These are phyloP conservation scores for Naumovozyma castellii DNA, from an alignment of 805 yeast species.

Conservation along the genomic window DNA sequence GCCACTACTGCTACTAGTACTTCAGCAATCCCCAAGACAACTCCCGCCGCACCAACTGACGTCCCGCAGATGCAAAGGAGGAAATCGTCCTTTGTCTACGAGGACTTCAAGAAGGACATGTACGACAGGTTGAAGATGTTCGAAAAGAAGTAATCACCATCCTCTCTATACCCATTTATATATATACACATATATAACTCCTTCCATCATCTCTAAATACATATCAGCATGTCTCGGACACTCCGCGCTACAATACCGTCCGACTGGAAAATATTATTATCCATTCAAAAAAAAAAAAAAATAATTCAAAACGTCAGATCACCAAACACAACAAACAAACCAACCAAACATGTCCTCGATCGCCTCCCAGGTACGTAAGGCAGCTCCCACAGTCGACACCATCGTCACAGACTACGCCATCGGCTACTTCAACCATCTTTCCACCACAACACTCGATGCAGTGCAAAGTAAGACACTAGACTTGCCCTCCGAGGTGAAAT, in stretches of 20 bases:
- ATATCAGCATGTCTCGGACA: no score
- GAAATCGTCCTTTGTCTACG: conserved; percentile 23
- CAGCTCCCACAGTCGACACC: conserved; percentile 78
- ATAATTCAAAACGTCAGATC: no score
- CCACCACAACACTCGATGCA: conserved; percentile 69
- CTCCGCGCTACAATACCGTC: no score
- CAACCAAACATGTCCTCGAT: conserved; percentile 32
- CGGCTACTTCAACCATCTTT: conserved; percentile 79
- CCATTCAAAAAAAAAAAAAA: no score
- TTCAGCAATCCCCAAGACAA: conserved; percentile 1
- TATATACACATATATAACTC: no score
- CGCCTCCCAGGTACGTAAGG: conserved; percentile 63
- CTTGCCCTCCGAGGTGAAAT: conserved; percentile 56
- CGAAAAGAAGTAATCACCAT: conserved; percentile 4
- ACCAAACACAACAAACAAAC: no score
- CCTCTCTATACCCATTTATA: neutral
- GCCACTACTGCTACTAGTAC: neutral
- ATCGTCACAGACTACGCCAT: conserved; percentile 81
- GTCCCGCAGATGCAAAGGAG: conserved; percentile 10
- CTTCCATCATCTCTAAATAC: no score
- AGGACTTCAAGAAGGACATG: conserved; percentile 27
- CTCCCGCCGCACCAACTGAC: neutral
- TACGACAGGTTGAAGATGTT: conserved; percentile 24
- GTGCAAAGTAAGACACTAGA: conserved; percentile 68
- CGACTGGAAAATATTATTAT: no score